phyloP scores from a whole-genome alignment of 1,284 basidiomycete species.

The Neonothopanus nambi region DNA sequence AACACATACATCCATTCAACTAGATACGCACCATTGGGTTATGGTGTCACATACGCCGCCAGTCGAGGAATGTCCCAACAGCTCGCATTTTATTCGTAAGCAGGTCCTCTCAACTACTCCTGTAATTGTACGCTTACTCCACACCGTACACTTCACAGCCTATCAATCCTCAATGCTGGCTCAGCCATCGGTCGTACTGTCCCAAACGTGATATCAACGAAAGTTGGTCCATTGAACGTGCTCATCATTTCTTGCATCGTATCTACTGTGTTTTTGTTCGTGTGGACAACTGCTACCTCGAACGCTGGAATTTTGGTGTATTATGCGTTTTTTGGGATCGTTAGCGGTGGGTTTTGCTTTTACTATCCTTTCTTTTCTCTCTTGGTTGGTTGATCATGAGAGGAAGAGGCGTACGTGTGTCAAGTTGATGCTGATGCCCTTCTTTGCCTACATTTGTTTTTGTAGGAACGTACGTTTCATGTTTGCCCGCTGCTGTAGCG shows the following conservation, averaged over 20 bases:
- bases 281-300: conserved; percentile 16
- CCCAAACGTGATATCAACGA: conserved; percentile 17
- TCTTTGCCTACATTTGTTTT: background rate
- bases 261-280: conserved; percentile 13
- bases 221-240: conserved; percentile 20
- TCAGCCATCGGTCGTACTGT: conserved; percentile 19
- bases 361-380: too few species aligned
- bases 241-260: conserved; percentile 16
- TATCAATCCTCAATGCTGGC: conserved; percentile 22
- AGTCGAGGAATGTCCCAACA: conserved; percentile 16
- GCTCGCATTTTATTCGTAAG: conserved; percentile 23
- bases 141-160: conserved; percentile 7
- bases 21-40: conserved; percentile 22
- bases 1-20: background rate
- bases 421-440: background rate
- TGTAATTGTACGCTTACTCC: background rate
- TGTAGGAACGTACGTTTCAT: conserved; percentile 19
- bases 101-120: background rate
- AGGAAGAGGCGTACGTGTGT: too few species aligned
- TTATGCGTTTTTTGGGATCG: conserved; percentile 20
- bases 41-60: conserved; percentile 22
- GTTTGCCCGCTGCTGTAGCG: conserved; percentile 15
- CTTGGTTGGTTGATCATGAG: background rate
- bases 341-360: conserved; percentile 17
- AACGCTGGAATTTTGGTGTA: conserved; percentile 20